Conservation (phyloP, 1,139 yeast genomes). For the Candida sanyaensis region DNA sequence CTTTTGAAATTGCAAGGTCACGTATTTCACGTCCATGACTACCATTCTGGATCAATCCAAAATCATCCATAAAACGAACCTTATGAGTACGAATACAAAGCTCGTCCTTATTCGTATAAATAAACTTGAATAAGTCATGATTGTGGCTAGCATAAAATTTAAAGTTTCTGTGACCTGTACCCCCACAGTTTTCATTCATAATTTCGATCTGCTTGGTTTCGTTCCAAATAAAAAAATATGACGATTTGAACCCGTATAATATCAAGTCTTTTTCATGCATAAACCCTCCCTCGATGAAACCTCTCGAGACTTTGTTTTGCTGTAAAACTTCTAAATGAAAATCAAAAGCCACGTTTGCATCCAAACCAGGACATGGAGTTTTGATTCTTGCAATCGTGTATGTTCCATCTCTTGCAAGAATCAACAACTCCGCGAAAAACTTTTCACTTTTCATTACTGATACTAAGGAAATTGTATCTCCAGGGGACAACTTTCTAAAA, state of each 20-base stretch:
- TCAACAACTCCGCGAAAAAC: constrained; percentile 25
- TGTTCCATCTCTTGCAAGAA: constrained; percentile 68
- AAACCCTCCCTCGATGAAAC: constrained; percentile 77
- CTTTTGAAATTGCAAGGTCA: constrained; percentile 54
- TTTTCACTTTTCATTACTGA: constrained; percentile 29
- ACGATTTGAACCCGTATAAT: constrained; percentile 81
- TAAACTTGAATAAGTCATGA: constrained; percentile 26
- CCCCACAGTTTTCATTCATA: constrained; percentile 80
- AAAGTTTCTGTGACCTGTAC: constrained; percentile 83
- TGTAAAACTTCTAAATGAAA: constrained; percentile 38
- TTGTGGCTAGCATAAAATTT: constrained; percentile 32
- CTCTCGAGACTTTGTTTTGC: constrained; percentile 67
- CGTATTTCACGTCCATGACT: constrained; percentile 91
- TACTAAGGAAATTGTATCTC: constrained; percentile 75
- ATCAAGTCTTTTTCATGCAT: constrained; percentile 56
- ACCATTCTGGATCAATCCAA: constrained; percentile 51
- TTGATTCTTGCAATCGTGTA: constrained; percentile 41
- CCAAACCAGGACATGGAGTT: too few species aligned
- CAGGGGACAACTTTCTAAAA: constrained; percentile 59
- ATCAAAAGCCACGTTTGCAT: constrained; percentile 5
- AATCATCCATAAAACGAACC: constrained; percentile 20
- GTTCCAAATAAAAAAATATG: constrained; percentile 78
- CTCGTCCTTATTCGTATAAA: constrained; percentile 60
- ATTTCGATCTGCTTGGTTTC: constrained; percentile 76
- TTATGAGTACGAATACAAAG: constrained; percentile 29